Evolutionary conservation across 2,329 filamentous ascomycete species (phyloP).

Genomic region (Scedosporium apiospermum): DNA sequence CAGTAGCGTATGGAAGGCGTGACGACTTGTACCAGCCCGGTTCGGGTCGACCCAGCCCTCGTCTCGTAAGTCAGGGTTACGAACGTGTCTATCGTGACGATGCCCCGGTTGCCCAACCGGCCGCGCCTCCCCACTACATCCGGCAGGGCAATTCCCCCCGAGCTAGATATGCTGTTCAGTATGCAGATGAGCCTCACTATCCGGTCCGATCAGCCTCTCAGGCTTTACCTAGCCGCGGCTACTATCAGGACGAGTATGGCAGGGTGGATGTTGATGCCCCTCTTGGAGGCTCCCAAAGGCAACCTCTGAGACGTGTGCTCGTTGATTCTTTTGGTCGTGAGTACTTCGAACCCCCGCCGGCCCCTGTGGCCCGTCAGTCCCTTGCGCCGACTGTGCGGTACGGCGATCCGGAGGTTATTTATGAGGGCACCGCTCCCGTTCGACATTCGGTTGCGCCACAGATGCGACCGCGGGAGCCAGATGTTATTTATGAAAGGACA

Average conservation of each 20-base stretch:
- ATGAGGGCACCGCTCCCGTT: slow-evolving; percentile 46
- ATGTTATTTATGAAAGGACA: slow-evolving; percentile 56
- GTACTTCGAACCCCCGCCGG: slow-evolving; percentile 51
- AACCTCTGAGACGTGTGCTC: slow-evolving; percentile 57
- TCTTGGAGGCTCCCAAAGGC: slow-evolving; percentile 39
- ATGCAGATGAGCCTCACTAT: slow-evolving; percentile 26
- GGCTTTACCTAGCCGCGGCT: slow-evolving; percentile 8
- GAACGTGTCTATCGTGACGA: neutral
- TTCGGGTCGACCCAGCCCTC: neutral
- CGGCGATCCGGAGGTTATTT: slow-evolving; percentile 48
- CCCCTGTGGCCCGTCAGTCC: slow-evolving; percentile 38
- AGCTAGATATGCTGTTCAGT: slow-evolving; percentile 23
- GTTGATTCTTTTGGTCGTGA: slow-evolving; percentile 77
- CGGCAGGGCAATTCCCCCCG: slow-evolving; percentile 27
- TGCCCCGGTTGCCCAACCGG: slow-evolving; percentile 13
- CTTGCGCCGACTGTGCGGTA: slow-evolving; percentile 35
- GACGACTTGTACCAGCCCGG: neutral
- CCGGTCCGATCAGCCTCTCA: slow-evolving; percentile 31
- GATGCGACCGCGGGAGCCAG: slow-evolving; percentile 33
- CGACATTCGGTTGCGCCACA: slow-evolving; percentile 48
- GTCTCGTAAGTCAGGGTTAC: neutral
- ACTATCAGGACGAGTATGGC: slow-evolving; percentile 6
- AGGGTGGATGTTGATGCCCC: slow-evolving; percentile 15
- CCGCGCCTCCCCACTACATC: slow-evolving; percentile 18
- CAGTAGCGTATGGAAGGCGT: neutral